Evolutionary conservation across 495 filamentous ascomycete genomes (phyloP), one percentile per base, ranked within the genome.

Genomic region (Evansstolkia leycettana): DNA sequence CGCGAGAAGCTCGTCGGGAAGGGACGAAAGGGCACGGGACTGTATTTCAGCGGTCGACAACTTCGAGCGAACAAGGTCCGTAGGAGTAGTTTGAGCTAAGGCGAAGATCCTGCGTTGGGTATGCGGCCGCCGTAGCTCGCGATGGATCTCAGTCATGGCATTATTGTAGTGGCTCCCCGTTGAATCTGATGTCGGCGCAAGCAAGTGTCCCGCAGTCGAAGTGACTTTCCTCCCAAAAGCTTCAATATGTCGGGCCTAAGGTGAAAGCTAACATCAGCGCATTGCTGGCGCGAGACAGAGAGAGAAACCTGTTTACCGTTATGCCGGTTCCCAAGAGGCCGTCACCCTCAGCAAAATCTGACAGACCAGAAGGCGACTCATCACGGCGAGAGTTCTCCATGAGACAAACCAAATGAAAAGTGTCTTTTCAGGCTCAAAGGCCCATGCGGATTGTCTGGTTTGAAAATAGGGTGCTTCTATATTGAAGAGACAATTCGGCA

Each of bases 181-280:
- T 12, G 69, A 55, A 45, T 89, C 84, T 37, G 71, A 60, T 25
- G 74, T 47, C 17, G 80, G 78, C 33, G 74, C 78, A 35, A 94
- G 86, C 42, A 99, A 67, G 52, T 92, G 86, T 51, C 76, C 81
- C 27, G 90, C 92, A 12, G 90, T 96, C 15, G 84, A 84, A 17
- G 88, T 88, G 38, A 99, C 87, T 62, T 94, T 99, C 47, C 87
- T 75, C 34, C 84, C 76, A 60, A 99, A 94, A 25, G 87, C 84
- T 60, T 94, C 86, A 42, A 99, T 62, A 43, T 88, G 82, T 49
- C 84, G 78, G 29, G 84, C 73, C 89, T 96, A 53, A 44, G 43
- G 17, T 28, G 17, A 19, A 25, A 24, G 25, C 15, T 12, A 10
- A 38, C 9, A 30, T 42, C 31, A 43, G 36, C 35, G 40, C 19